Evolutionary conservation across 2,329 filamentous ascomycete genomes (phyloP).

Genomic region (Huntiella omanensis): DNA sequence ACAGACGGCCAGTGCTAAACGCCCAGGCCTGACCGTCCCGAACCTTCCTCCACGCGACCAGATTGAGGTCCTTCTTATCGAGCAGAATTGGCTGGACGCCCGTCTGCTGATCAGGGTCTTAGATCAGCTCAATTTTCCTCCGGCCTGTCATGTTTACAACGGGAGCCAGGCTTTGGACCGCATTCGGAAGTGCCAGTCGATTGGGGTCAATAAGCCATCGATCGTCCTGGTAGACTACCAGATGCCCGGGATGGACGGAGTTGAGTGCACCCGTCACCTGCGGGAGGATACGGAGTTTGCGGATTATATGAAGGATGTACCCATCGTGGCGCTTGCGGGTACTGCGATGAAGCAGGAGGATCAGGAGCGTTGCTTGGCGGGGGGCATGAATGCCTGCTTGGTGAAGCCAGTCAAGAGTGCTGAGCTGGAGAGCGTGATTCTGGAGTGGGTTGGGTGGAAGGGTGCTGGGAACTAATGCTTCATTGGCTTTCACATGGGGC

Average conservation of each 20-base stretch:
- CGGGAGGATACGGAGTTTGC: constrained; percentile 1
- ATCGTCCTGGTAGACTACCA: constrained; percentile 67
- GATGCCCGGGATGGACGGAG: constrained; percentile 61
- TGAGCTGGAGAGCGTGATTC: constrained; percentile 3
- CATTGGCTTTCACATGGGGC: too few relatives aligned
- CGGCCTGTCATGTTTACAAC: constrained; percentile 33
- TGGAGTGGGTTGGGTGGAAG: background rate
- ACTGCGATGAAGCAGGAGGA: constrained; percentile 56
- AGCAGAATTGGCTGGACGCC: constrained; percentile 38
- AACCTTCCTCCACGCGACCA: constrained; percentile 26
- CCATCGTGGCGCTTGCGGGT: constrained; percentile 67
- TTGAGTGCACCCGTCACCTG: constrained; percentile 49
- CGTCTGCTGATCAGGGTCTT: constrained; percentile 13
- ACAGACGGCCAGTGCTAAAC: background rate
- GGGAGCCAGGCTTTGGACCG: constrained; percentile 68
- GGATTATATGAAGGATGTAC: constrained; percentile 38
- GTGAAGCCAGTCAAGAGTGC: constrained; percentile 50
- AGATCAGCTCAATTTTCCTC: constrained; percentile 12
- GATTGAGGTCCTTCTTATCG: constrained; percentile 56
- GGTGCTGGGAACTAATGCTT: too few relatives aligned
- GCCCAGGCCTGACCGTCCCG: background rate
- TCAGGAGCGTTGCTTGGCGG: constrained; percentile 50
- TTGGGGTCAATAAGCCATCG: constrained; percentile 39
- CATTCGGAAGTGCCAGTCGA: constrained; percentile 33
- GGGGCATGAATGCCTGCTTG: constrained; percentile 61